These are phyloP conservation scores for Pythium brachiatum DNA, from an alignment of 352 stramenopile species.

Conservation along the genomic window DNA sequence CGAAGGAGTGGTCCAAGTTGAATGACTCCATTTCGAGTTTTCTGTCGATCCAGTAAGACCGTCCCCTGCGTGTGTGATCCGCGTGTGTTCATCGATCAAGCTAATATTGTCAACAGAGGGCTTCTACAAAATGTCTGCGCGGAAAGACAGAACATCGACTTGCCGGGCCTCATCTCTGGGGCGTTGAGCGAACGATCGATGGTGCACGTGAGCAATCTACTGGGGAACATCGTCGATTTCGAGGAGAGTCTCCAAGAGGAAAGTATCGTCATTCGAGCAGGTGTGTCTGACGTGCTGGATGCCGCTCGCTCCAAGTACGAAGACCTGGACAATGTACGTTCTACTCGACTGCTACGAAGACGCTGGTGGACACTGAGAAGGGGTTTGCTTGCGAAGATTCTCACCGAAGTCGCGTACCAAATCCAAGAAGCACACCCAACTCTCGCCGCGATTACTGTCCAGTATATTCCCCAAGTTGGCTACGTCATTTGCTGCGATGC, in stretches of 20 bases:
- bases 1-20: constrained; percentile 66
- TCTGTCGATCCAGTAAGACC: constrained; percentile 51
- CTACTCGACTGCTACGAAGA: too few relatives aligned
- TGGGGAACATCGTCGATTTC: constrained; percentile 83
- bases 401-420: constrained; percentile 81
- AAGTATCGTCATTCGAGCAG: constrained; percentile 60
- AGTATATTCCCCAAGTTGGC: constrained; percentile 86
- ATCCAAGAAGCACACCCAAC: constrained; percentile 72
- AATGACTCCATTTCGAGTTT: constrained; percentile 59
- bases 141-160: background rate
- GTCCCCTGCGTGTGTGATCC: constrained; percentile 25
- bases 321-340: constrained; percentile 78
- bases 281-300: constrained; percentile 73
- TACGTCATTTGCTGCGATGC: constrained; percentile 84
- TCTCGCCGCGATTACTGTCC: constrained; percentile 73
- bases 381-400: constrained; percentile 38
- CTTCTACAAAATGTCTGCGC: constrained; percentile 10
- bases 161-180: constrained; percentile 36
- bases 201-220: constrained; percentile 67
- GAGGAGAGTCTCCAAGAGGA: constrained; percentile 69
- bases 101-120: constrained; percentile 2
- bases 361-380: background rate
- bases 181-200: constrained; percentile 38
- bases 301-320: constrained; percentile 62
- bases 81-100: constrained; percentile 9